These are phyloP conservation scores for Kwoniella sp. DNA, from an alignment of 768 basidiomycete genomes.

Conservation along the genomic window DNA sequence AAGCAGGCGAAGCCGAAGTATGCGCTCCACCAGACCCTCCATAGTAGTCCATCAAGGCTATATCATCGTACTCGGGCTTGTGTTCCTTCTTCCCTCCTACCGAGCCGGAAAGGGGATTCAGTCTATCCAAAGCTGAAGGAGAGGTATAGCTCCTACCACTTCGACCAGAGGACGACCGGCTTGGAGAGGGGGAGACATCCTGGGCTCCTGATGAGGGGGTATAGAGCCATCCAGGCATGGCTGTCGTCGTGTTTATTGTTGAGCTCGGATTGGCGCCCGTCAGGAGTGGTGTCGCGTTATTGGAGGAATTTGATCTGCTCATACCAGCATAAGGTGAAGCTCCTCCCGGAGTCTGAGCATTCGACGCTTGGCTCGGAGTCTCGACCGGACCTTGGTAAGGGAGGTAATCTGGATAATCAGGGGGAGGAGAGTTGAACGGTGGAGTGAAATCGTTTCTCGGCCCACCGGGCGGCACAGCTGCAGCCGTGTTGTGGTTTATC, in stretches of 20 bases:
- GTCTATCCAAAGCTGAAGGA: background rate
- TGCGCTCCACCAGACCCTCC: background rate
- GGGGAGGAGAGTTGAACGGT: slow-evolving; percentile 14
- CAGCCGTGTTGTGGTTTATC: background rate
- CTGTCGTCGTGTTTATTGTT: background rate
- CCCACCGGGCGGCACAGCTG: background rate
- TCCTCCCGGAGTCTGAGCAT: background rate
- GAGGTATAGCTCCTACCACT: background rate
- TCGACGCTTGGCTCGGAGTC: background rate
- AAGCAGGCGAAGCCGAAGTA: background rate
- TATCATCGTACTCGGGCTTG: slow-evolving; percentile 20
- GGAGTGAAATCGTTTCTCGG: background rate
- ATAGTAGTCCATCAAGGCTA: slow-evolving; percentile 8
- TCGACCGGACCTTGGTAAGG: slow-evolving; percentile 12
- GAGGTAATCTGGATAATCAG: slow-evolving; percentile 24
- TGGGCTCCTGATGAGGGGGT: background rate
- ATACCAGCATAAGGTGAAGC: background rate
- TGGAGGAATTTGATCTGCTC: background rate
- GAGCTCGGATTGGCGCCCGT: background rate
- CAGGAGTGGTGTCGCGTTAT: background rate
- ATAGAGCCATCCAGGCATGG: background rate
- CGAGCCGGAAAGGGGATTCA: background rate
- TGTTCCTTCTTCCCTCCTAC: background rate
- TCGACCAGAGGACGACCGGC: background rate
- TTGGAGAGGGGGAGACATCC: background rate